Base-by-base conservation (phyloP, 768 basidiomycete genomes). In the Butyriboletus loyo region DNA sequence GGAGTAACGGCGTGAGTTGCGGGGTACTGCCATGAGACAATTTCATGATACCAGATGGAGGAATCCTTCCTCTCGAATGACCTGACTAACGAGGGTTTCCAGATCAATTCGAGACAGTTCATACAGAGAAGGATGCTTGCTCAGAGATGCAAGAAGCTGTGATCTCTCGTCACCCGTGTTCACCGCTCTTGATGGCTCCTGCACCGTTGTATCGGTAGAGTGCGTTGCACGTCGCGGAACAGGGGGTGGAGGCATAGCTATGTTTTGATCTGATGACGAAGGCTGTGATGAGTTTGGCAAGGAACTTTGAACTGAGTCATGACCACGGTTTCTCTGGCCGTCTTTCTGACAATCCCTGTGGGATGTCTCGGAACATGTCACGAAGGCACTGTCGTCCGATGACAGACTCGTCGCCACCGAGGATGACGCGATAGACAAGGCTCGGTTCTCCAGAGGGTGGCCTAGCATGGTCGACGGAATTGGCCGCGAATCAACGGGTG, bases 11-110 rank as follows among this genome's bases (percentile, higher is more conserved):
- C 28, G 35, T 68, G 45, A 66, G 59, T 56, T 22, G n/a, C 15
- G 15, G 24, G 19, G 32, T 21, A 47, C 17, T 36, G 17, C 31
- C 27, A 35, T 24, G 25, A 43, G 15, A 4, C 21, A 9, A 37
- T 57, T 50, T 49, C 27, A 10, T 30, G 80, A 55, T 60, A 89
- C 92, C 80, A 98, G 75, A 57, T 80, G 77, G 13, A 77, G 69
- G 63, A 97, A 92, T 7, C 91, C 84, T 47, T 93, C 84, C 65
- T 90, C 87, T 48, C 82, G 78, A 17, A 89, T 75, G 22, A 89
- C 77, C 25, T 83, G 76, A 11, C 77, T 75, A 17, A 89, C 76
- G 3, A 86, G 64, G 40, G 68, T 67, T 60, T 88, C 85, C 13
- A 90, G 76, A 7, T 77, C 73, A 11, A 66, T 51, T 31, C 66